Evolutionary conservation across 2,329 filamentous ascomycete genomes (phyloP).

Genomic region (Curvularia verruculosa): DNA sequence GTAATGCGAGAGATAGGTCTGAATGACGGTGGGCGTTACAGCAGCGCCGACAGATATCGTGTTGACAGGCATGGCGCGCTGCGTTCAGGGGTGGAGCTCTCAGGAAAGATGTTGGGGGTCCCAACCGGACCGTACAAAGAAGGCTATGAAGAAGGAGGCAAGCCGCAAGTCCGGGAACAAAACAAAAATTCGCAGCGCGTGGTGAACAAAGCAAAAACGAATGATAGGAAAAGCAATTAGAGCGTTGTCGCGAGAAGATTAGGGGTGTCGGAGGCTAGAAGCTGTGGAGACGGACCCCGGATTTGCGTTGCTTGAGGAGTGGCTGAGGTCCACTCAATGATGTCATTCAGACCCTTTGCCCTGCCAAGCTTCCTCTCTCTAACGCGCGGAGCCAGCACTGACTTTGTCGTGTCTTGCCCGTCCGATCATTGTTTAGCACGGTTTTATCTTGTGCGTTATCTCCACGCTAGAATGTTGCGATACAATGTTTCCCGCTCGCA

Average conservation of each 20-base stretch:
- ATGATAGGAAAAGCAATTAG: not conserved
- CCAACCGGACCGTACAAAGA: not conserved
- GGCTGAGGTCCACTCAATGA: not conserved
- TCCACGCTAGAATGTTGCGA: not conserved
- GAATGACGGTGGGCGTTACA: conserved; percentile 84
- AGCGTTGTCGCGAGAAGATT: not conserved
- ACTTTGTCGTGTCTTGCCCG: conserved; percentile 18
- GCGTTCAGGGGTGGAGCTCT: conserved; percentile 14
- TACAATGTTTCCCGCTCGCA: not conserved
- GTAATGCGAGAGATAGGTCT: conserved; percentile 89
- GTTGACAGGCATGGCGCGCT: conserved; percentile 66
- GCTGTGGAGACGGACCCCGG: conserved; percentile 15
- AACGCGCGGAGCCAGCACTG: no score
- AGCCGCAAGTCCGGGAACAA: not conserved
- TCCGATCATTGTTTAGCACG: conserved; percentile 11
- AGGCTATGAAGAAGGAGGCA: not conserved
- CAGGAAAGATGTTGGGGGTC: conserved; percentile 10
- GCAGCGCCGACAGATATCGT: conserved; percentile 82
- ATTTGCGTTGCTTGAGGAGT: conserved; percentile 8
- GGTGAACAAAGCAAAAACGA: conserved; percentile 4
- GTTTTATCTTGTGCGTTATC: not conserved
- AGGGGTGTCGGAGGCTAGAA: conserved; percentile 6
- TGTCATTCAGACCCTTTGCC: conserved; percentile 13
- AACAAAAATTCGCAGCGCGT: not conserved
- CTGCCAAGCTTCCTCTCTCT: not conserved